Evolutionary conservation across 2,329 filamentous ascomycete genomes (phyloP).

Genomic region (Zasmidium angulare): DNA sequence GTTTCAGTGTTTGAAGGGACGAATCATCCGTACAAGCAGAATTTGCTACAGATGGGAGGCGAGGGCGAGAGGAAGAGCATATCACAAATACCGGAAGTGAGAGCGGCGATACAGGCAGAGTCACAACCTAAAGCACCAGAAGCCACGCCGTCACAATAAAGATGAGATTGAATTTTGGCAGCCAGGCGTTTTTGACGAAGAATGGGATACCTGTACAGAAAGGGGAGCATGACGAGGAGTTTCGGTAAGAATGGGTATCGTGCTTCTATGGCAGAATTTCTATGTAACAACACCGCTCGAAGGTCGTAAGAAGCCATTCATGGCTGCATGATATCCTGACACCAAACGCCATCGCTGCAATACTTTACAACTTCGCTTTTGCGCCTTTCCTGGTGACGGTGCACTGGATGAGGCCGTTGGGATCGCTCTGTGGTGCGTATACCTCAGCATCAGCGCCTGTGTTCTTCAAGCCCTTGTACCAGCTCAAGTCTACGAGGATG

Average conservation of each 20-base stretch:
- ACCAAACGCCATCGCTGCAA: background rate
- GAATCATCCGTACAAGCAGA: slow-evolving; percentile 86
- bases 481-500: slow-evolving; percentile 71
- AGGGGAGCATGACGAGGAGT: slow-evolving; percentile 7
- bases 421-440: slow-evolving; percentile 86
- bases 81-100: slow-evolving; percentile 38
- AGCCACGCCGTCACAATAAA: slow-evolving; percentile 4
- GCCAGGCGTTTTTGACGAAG: slow-evolving; percentile 17
- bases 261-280: slow-evolving; percentile 1
- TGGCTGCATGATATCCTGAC: background rate
- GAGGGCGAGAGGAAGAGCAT: slow-evolving; percentile 18
- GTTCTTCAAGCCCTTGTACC: slow-evolving; percentile 95
- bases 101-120: slow-evolving; percentile 33
- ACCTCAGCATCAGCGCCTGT: slow-evolving; percentile 94
- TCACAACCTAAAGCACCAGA: background rate
- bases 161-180: slow-evolving; percentile 1
- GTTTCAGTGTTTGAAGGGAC: slow-evolving; percentile 71
- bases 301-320: background rate
- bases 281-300: background rate
- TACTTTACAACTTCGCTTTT: slow-evolving; percentile 26
- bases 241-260: slow-evolving; percentile 5
- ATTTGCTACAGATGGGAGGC: slow-evolving; percentile 68
- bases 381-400: slow-evolving; percentile 66
- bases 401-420: slow-evolving; percentile 94
- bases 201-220: slow-evolving; percentile 5